Base-by-base conservation (phyloP, 768 basidiomycete species). In the Strobilomyces confusus region DNA sequence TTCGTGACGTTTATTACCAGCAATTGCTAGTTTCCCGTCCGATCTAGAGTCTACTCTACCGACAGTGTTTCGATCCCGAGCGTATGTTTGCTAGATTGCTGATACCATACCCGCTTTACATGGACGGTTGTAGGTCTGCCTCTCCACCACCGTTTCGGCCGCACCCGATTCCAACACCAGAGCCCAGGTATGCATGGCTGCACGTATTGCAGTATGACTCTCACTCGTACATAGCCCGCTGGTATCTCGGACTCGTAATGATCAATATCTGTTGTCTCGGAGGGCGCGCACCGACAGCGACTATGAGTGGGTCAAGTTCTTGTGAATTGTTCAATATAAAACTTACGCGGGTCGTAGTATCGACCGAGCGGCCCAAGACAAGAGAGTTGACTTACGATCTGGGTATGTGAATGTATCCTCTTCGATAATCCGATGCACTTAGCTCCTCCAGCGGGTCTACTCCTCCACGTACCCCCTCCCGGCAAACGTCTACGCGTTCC, bases 111-210 rank as follows among this genome's bases (percentile, higher is more conserved):
- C 23, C 41, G 19, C 34, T 48, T 58, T 26, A 54, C 30, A 11
- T 25, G 37, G 15, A 44, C 33, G 23, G 46, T 15, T 25, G 30
- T 48, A 68, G 67, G 42, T 55, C 54, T 6, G 43, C 55, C 22
- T 60, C 65, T 26, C 51, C 63, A 15, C 55, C 56, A 32, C 48
- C 58, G 12, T 51, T 60, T 45, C 67, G 63, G 41, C 30, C 54
- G 22, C 52, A 57, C 44, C 47, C 55, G 2, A 68, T 70, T n/a
- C 58, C 69, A 30, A 69, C 70, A 8, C 68, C 68, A 22, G 68
- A 70, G n/a, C 40, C 70, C 9, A 69, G 68, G 68, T 71, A 49
- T 46, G 58, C 26, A 14, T 17, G 36, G 13, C 19, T 14, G 11
- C 19, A 19, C 17, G 7, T 25, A 34, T 20, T 25, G 17, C 23